These are phyloP conservation scores for Beauveria scarabaeidicola DNA, from an alignment of 2,329 filamentous ascomycete genomes.

Conservation along the genomic window DNA sequence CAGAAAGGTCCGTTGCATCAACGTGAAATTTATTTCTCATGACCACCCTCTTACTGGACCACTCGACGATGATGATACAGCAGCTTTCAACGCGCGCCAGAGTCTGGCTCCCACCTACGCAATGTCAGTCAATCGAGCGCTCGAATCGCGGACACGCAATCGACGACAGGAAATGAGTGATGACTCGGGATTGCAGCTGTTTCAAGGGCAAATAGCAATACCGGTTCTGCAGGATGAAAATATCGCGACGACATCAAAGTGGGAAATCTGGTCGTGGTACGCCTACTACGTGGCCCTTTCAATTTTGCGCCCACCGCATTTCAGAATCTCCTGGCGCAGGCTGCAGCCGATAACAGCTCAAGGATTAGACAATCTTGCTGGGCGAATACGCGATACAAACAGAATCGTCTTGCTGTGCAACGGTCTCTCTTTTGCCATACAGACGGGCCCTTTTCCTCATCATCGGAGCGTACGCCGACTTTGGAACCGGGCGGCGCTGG, in stretches of 20 bases:
- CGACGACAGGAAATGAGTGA: neutral
- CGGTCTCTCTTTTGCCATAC: constrained; percentile 58
- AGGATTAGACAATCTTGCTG: constrained; percentile 32
- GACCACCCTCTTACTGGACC: no score
- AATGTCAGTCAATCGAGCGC: neutral
- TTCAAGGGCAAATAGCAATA: neutral
- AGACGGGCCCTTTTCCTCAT: constrained; percentile 47
- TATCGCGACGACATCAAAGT: neutral
- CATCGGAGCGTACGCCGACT: constrained; percentile 50
- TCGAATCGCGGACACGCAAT: neutral
- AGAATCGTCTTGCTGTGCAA: constrained; percentile 57
- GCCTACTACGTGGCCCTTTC: constrained; percentile 40
- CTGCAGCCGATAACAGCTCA: constrained; percentile 37
- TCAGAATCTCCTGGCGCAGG: constrained; percentile 13
- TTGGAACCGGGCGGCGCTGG: constrained; percentile 54
- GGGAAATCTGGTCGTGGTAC: constrained; percentile 15
- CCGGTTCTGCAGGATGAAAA: neutral
- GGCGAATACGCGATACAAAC: constrained; percentile 48
- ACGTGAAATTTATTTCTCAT: no score
- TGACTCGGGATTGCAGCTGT: no score
- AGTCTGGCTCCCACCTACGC: neutral
- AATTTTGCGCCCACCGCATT: constrained; percentile 15
- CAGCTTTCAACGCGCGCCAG: no score
- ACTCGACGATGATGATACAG: no score
- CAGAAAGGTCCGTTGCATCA: no score